phyloP scores from a whole-genome alignment of 805 yeast genomes.

The Starmera pachycereana region DNA sequence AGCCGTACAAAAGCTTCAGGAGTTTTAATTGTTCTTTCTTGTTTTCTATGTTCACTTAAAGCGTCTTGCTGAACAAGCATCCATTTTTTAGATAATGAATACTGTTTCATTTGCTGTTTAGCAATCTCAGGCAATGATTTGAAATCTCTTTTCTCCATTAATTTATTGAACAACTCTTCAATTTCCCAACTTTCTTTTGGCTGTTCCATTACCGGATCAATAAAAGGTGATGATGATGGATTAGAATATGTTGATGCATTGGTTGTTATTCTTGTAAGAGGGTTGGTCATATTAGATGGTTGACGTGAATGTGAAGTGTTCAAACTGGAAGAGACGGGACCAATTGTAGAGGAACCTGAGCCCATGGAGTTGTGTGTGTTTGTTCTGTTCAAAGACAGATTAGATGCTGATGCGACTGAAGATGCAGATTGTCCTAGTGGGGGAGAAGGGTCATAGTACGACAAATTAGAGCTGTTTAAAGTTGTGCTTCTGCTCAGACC shows the following conservation, averaged over 20 bases:
- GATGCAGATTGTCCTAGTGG: background rate
- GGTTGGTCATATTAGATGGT: too few relatives aligned
- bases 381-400: too few relatives aligned
- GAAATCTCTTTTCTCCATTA: conserved; percentile 79
- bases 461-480: conserved; percentile 12
- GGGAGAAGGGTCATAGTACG: conserved; percentile 12
- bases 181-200: conserved; percentile 60
- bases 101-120: conserved; percentile 63
- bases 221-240: conserved; percentile 16
- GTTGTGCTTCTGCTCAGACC: conserved; percentile 17
- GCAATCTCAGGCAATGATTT: conserved; percentile 60
- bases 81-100: conserved; percentile 78
- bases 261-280: too few relatives aligned
- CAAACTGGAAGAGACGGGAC: too few relatives aligned
- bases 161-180: conserved; percentile 63
- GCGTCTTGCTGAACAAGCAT: conserved; percentile 82
- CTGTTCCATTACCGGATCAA: conserved; percentile 37
- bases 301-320: too few relatives aligned
- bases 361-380: too few relatives aligned
- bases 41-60: conserved; percentile 60
- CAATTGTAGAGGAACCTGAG: too few relatives aligned
- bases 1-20: conserved; percentile 73
- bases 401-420: background rate
- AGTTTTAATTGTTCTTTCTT: conserved; percentile 27
- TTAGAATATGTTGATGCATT: too few relatives aligned